Conservation (phyloP, 306 rosid species). For the Arachis stenosperma region DNA sequence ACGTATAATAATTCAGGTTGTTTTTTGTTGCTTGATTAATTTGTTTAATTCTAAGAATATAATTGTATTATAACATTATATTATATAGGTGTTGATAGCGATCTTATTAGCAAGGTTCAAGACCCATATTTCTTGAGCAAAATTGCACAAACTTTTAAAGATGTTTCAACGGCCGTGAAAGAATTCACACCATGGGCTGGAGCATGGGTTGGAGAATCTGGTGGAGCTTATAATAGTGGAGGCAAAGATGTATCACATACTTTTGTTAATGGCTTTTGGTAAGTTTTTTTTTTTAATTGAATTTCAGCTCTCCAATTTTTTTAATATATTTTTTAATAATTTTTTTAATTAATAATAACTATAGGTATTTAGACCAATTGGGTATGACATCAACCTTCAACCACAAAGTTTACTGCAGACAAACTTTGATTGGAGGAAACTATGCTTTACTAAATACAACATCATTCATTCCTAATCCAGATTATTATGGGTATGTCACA, state of each 20-base stretch:
- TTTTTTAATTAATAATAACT: too few species aligned
- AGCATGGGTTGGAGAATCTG: slow-evolving; percentile 80
- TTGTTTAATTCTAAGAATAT: too few species aligned
- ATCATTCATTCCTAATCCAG: slow-evolving; percentile 68
- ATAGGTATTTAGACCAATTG: slow-evolving; percentile 70
- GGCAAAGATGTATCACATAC: slow-evolving; percentile 65
- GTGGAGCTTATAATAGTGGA: slow-evolving; percentile 82
- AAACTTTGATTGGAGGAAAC: slow-evolving; percentile 69
- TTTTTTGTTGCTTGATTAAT: too few species aligned
- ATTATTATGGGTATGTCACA: slow-evolving; percentile 58
- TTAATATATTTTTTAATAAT: too few species aligned
- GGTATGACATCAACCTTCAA: slow-evolving; percentile 63
- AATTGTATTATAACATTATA: neutral
- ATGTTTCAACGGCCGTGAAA: slow-evolving; percentile 30
- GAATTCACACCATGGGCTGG: slow-evolving; percentile 49
- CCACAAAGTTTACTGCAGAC: slow-evolving; percentile 69
- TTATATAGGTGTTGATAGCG: slow-evolving; percentile 53
- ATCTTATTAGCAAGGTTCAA: slow-evolving; percentile 55
- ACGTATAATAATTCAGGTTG: neutral
- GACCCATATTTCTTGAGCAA: slow-evolving; percentile 56
- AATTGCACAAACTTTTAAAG: slow-evolving; percentile 50
- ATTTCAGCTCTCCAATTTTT: neutral
- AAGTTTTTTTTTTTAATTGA: neutral
- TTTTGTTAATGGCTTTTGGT: slow-evolving; percentile 72
- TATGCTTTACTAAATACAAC: slow-evolving; percentile 67